Percentiles rank a stretch among this genome's conserved stretches.
phyloP scores from a whole-genome alignment of 768 basidiomycete species.

The Candolleomyces aberdarensis region DNA sequence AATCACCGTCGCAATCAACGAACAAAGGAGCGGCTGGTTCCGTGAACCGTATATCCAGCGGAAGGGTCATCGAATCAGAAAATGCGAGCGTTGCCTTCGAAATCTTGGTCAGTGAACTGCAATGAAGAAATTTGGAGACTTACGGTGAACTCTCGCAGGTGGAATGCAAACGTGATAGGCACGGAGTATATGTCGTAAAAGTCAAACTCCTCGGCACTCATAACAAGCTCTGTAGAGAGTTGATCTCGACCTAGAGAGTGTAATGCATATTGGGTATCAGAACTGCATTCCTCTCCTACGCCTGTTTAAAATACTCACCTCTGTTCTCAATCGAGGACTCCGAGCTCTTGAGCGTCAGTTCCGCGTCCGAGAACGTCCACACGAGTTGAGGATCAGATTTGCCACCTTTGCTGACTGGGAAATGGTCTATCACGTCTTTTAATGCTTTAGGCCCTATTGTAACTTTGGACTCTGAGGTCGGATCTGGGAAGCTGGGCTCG shows the following conservation, averaged over 20 bases:
- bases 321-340: slow-evolving; percentile 64
- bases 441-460: slow-evolving; percentile 71
- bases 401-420: slow-evolving; percentile 57
- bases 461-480: slow-evolving; percentile 56
- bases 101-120: not conserved
- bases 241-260: slow-evolving; percentile 47
- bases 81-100: slow-evolving; percentile 76
- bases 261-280: not conserved
- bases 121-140: slow-evolving; percentile 9
- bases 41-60: slow-evolving; percentile 73
- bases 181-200: slow-evolving; percentile 61
- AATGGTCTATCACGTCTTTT: slow-evolving; percentile 80
- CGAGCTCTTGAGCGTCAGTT: slow-evolving; percentile 66
- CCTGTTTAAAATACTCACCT: slow-evolving; percentile 35
- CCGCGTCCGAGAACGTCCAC: slow-evolving; percentile 72
- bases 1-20: slow-evolving; percentile 72
- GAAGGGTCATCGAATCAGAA: slow-evolving; percentile 65
- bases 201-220: slow-evolving; percentile 81
- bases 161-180: slow-evolving; percentile 72
- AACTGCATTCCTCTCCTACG: not conserved
- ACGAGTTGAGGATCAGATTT: slow-evolving; percentile 77
- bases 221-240: slow-evolving; percentile 70
- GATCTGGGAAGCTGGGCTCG: slow-evolving; percentile 64
- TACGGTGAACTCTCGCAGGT: slow-evolving; percentile 83
- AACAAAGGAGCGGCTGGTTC: slow-evolving; percentile 72